Evolutionary conservation across 2,329 filamentous ascomycete species (phyloP), one percentile per base, ranked within the genome.

Genomic region (Neonectria hederae): DNA sequence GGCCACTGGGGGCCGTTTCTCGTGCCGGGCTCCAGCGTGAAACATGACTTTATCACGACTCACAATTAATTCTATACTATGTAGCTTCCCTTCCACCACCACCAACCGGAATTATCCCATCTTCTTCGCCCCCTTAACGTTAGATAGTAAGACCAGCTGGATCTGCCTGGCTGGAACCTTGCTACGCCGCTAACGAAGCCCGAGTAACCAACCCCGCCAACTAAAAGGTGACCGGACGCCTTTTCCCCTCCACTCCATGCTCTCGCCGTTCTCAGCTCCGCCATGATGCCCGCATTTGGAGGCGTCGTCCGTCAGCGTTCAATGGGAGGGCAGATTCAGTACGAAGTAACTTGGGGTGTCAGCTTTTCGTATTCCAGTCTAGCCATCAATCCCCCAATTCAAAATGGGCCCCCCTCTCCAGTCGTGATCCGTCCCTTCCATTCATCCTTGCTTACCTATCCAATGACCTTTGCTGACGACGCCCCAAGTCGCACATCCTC

Each of bases 191-290:
- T 40, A 56, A 54, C 24, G 30, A 51, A 35, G 59, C 53, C 48
- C 22, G 24, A 42, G 40, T 22, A 54, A 58, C 19, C 32, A 21
- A 30, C 60, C 49, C 60, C 60, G 46, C 46, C 14, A 53, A 42
- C 52, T 32, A 62, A 54, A 46, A 53, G 46, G 35, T 59, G 56
- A 51, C 46, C 17, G 45, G 46, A 30, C 26, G 46, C 48, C 46
- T 54, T 35, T 35, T 28, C 32, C 48, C 54, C 42, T 56, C 40
- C 49, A 42, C 42, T 48, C 21, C 21, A 21, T 40, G 42, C 59
- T 28, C 40, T 54, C 57, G 30, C 40, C 46, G 28, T 26, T 38
- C 54, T 61, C 57, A 64, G 52, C 62, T 59, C 48, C 40, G 56
- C 51, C 49, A 40, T 40, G 11, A 42, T 49, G 13, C 22, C 35